Evolutionary conservation across 768 basidiomycete genomes (phyloP).

Genomic region (Tulasnella sp.): DNA sequence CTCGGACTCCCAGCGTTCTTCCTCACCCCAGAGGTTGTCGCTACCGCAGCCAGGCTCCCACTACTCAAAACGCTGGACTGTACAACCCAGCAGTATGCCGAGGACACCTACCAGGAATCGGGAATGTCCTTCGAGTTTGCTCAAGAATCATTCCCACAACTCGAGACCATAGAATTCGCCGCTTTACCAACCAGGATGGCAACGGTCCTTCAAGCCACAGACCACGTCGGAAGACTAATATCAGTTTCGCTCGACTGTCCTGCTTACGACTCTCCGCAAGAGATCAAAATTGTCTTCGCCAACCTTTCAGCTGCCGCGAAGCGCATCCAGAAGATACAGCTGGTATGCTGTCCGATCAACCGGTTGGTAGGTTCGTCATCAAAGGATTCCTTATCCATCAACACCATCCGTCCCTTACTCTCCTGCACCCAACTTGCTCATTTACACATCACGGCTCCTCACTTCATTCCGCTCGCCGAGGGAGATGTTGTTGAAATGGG

Average conservation of each 20-base stretch:
- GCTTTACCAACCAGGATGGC: neutral
- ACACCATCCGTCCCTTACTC: neutral
- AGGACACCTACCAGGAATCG: neutral
- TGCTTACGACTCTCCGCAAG: neutral
- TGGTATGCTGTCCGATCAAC: neutral
- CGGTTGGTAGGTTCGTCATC: neutral
- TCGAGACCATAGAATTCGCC: neutral
- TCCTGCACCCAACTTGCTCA: neutral
- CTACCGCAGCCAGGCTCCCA: neutral
- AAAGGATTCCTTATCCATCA: neutral
- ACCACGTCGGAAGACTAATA: neutral
- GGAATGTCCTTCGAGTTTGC: neutral
- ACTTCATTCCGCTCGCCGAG: neutral
- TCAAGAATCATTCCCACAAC: neutral
- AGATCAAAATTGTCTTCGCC: neutral
- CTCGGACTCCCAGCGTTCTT: neutral
- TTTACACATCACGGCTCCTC: neutral
- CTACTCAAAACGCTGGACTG: neutral
- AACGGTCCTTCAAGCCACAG: neutral
- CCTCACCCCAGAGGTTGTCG: neutral
- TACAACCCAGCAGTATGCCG: neutral
- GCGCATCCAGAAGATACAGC: neutral
- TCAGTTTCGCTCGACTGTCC: neutral
- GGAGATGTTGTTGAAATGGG: neutral
- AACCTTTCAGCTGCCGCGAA: neutral